Evolutionary conservation across 192 early-diverging fungal genomes (phyloP).

Genomic region (Dimargaris xerosporica): DNA sequence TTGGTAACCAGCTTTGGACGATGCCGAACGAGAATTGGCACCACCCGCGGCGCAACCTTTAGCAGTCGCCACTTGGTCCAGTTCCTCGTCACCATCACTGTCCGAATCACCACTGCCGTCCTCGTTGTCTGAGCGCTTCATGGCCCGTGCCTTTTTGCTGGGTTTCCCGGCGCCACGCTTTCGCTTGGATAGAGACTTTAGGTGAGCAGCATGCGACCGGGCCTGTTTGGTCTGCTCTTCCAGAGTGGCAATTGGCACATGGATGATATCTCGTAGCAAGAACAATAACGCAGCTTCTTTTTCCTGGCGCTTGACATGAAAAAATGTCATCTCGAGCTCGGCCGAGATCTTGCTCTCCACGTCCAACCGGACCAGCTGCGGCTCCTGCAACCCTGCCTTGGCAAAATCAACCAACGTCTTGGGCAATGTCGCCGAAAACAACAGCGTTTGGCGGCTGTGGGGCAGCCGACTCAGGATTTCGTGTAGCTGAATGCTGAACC

Average conservation of each 20-base stretch:
- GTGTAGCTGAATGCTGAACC: slow-evolving; percentile 87
- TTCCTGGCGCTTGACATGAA: slow-evolving; percentile 65
- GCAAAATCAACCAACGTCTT: slow-evolving; percentile 91
- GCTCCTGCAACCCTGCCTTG: slow-evolving; percentile 87
- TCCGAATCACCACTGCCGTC: slow-evolving; percentile 23
- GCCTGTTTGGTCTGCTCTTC: slow-evolving; percentile 25
- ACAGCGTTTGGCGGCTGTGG: slow-evolving; percentile 68
- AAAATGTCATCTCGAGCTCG: slow-evolving; percentile 94
- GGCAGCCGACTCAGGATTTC: slow-evolving; percentile 81
- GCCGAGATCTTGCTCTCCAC: slow-evolving; percentile 87
- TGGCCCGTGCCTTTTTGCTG: background rate
- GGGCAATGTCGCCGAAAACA: slow-evolving; percentile 95
- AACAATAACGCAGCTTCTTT: slow-evolving; percentile 85
- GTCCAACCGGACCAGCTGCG: slow-evolving; percentile 83
- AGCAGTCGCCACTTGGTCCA: slow-evolving; percentile 16
- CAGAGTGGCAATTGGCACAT: slow-evolving; percentile 35
- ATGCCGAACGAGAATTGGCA: no score
- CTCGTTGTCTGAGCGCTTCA: slow-evolving; percentile 19
- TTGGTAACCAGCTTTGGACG: slow-evolving; percentile 41
- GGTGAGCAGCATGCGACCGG: slow-evolving; percentile 15
- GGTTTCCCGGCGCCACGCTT: background rate
- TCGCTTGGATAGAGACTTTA: background rate
- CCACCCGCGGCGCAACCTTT: no score
- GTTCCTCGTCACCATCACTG: slow-evolving; percentile 16
- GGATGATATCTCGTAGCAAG: slow-evolving; percentile 62